phyloP scores from a whole-genome alignment of 2,329 filamentous ascomycete species.

The Hypocrella siamensis region DNA sequence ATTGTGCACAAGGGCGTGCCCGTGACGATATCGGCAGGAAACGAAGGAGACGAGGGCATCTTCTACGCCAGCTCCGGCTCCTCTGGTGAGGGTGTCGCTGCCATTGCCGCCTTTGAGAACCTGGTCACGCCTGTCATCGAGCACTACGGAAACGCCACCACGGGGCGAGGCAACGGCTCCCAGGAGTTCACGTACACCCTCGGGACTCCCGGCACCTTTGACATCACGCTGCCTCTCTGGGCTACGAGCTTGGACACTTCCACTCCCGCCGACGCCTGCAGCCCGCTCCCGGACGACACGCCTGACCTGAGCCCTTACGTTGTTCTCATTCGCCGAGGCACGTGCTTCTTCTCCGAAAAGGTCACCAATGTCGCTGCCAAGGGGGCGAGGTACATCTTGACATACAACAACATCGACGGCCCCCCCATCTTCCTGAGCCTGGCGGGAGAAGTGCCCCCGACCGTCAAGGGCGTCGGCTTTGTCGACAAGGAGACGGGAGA shows the following conservation, averaged over 20 bases:
- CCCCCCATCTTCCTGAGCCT: too few species aligned
- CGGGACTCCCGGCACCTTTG: constrained; percentile 22
- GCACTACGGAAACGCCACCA: not conserved
- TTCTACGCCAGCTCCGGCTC: constrained; percentile 3
- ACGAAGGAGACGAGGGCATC: constrained; percentile 11
- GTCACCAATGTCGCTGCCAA: constrained; percentile 10
- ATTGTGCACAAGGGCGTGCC: constrained; percentile 19
- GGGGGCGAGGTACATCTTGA: constrained; percentile 43
- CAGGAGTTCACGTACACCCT: constrained; percentile 20
- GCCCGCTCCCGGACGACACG: constrained; percentile 29
- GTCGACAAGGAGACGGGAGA: constrained; percentile 25
- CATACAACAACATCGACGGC: constrained; percentile 52
- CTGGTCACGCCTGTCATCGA: constrained; percentile 9
- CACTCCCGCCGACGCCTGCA: constrained; percentile 29
- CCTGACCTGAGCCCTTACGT: constrained; percentile 36
- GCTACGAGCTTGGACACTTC: constrained; percentile 24
- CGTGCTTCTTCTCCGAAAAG: constrained; percentile 19
- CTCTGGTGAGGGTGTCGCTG: constrained; percentile 3
- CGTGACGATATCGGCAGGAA: constrained; percentile 7
- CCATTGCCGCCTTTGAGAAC: constrained; percentile 6
- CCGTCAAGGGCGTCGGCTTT: constrained; percentile 14
- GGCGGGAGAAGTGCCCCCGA: constrained; percentile 6
- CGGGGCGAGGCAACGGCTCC: not conserved
- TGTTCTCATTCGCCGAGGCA: constrained; percentile 37
- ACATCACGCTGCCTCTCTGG: constrained; percentile 24